A percentile compares a stretch with the other conserved stretches of the same genome.
Conservation (phyloP, 768 basidiomycete species). For the Naganishia kalamii region DNA sequence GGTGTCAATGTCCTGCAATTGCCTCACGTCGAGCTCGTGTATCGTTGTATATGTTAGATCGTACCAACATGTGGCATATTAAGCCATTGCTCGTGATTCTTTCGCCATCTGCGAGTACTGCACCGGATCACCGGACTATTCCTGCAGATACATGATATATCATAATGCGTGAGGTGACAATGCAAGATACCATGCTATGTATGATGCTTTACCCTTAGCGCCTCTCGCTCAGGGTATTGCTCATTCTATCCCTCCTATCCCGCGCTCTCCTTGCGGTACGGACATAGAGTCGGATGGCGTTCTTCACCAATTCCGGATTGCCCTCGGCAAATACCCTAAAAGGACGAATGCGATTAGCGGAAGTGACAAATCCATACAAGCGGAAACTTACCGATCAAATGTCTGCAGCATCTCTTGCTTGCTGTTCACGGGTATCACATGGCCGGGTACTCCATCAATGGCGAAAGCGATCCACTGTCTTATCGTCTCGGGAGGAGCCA, state of each 20-base stretch:
- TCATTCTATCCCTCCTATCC: conserved; percentile 27
- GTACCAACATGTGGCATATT: too few relatives aligned
- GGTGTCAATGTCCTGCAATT: too few relatives aligned
- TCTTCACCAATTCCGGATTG: conserved; percentile 75
- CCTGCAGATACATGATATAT: too few relatives aligned
- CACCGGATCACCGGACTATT: too few relatives aligned
- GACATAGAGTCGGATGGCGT: conserved; percentile 64
- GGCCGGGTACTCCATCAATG: conserved; percentile 62
- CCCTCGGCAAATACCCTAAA: conserved; percentile 59
- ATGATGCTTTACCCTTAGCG: neutral
- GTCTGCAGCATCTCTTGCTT: conserved; percentile 69
- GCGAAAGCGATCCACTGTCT: conserved; percentile 63
- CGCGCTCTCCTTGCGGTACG: conserved; percentile 58
- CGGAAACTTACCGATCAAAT: conserved; percentile 63
- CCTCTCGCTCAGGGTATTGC: conserved; percentile 7
- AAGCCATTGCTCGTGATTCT: too few relatives aligned
- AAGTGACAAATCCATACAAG: neutral
- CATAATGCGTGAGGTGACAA: neutral
- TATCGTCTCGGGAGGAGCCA: conserved; percentile 66
- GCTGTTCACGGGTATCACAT: conserved; percentile 58
- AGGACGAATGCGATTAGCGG: neutral
- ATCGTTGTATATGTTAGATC: too few relatives aligned
- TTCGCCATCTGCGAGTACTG: too few relatives aligned
- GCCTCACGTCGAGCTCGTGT: too few relatives aligned
- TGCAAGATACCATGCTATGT: neutral